Conservation (phyloP, 2,329 filamentous ascomycete species). For the Trichoderma sp. region DNA sequence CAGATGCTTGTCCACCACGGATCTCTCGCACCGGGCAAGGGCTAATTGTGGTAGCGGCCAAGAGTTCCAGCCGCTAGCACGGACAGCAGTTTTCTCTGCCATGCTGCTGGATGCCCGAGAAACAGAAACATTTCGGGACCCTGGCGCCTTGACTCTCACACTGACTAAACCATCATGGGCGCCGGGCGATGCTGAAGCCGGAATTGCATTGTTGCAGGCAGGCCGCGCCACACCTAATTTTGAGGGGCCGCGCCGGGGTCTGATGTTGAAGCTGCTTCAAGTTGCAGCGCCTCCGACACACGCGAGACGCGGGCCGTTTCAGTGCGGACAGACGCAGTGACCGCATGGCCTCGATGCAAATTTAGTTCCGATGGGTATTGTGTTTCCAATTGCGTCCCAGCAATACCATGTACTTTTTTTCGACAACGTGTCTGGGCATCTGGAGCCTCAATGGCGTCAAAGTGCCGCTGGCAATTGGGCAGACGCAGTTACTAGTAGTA, state of each 20-base stretch:
- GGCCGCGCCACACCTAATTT: constrained; percentile 17
- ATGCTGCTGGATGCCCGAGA: too few relatives aligned
- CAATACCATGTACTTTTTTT: not conserved
- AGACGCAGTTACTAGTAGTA: too few relatives aligned
- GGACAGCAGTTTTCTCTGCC: not conserved
- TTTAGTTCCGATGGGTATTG: not conserved
- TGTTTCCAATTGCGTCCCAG: not conserved
- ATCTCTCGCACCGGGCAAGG: not conserved
- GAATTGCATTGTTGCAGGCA: constrained; percentile 13
- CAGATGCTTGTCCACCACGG: not conserved
- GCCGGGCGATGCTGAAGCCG: constrained; percentile 7
- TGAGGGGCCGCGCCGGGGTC: constrained; percentile 6
- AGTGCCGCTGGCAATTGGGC: not conserved
- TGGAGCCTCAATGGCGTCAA: not conserved
- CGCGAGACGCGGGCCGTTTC: constrained; percentile 35
- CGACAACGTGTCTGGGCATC: not conserved
- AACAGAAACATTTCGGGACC: not conserved
- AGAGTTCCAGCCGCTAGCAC: not conserved
- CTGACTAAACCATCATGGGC: constrained; percentile 3
- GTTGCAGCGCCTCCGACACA: constrained; percentile 30
- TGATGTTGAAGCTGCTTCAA: constrained; percentile 28
- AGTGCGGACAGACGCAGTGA: constrained; percentile 19
- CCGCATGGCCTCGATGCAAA: constrained; percentile 8
- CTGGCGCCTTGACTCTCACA: not conserved
- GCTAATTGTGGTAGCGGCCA: too few relatives aligned